Conservation (phyloP, 148 eudicot genomes). For the Fagopyrum homotropicum region DNA sequence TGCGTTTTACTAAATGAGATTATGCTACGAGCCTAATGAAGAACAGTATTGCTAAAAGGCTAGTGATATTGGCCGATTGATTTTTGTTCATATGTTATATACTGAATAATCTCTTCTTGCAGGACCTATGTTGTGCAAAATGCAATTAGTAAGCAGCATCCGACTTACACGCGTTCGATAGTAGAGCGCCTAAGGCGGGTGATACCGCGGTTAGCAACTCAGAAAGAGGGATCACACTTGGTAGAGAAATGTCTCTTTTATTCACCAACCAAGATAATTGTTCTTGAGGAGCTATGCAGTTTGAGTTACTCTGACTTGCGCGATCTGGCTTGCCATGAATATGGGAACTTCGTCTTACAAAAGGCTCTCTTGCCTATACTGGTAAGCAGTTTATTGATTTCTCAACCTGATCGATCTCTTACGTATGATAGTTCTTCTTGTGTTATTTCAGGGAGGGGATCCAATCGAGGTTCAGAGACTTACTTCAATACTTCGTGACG, state of each 20-base stretch:
- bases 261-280: neutral
- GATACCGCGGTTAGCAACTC: neutral
- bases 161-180: neutral
- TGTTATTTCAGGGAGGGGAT: neutral
- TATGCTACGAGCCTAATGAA: too few relatives aligned
- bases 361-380: neutral
- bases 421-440: neutral
- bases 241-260: neutral
- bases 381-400: neutral
- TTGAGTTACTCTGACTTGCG: neutral
- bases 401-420: neutral
- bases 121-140: constrained; percentile 9
- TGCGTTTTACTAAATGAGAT: neutral
- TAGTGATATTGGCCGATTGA: too few relatives aligned
- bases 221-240: constrained; percentile 4
- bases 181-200: neutral
- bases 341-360: neutral
- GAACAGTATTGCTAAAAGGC: too few relatives aligned
- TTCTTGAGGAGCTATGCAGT: neutral
- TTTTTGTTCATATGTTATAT: too few relatives aligned
- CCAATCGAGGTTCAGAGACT: neutral
- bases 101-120: neutral
- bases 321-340: constrained; percentile 1
- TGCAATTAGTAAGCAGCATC: neutral
- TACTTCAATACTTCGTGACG: neutral